Base-by-base conservation (phyloP, 352 stramenopile species). In the Blastocystis sp. region DNA sequence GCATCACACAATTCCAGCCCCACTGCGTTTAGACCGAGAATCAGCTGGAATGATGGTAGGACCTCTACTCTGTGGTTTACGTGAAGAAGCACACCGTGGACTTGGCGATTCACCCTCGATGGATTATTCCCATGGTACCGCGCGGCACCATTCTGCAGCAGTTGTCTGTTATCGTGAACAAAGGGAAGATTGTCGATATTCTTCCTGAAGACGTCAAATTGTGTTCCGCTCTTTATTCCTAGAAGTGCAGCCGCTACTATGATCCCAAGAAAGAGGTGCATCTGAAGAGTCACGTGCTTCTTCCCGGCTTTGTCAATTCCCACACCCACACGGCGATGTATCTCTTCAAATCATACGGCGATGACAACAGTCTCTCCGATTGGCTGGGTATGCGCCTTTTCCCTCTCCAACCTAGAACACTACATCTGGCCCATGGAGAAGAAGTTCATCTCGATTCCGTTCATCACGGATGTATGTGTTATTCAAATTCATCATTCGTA, bases 241-340 rank as follows among this genome's bases (percentile, higher is more conserved):
- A 90, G 24, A 90, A 93, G 28, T 93, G 90, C 38, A 66, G 82
- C 14, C 81, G 70, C 63, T 91, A 90, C 54, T 96, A 93, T 89
- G 84, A 82, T 0, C 89, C 92, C 6, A 77, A 65, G 0, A 70
- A 91, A 14, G 90, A 92, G 60, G 89, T 91, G 19, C 91, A 93
- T 64, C 89, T 94, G 17, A 61, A 63, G 3, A 76, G 92, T n/a
- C 92, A 95, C 91, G 94, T 95, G 43, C 87, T 96, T 14, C 91
- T 93, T 54, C 94, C 94, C 0, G 94, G 94, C 2, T 91, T 96
- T 28, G 90, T 96, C 34, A 96, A 96, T 77, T 89, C 91, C 70
- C 94, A 96, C 90, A 94, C 93, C 70, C 94, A 96, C 78, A 91
- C 93, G 14, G 89, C 93, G 63, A 95, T 96, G 93, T 94, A 92